Evolutionary conservation across 345 rosid species (phyloP), one percentile per base, ranked within the genome.

Genomic region (Eucalyptus camaldulensis): DNA sequence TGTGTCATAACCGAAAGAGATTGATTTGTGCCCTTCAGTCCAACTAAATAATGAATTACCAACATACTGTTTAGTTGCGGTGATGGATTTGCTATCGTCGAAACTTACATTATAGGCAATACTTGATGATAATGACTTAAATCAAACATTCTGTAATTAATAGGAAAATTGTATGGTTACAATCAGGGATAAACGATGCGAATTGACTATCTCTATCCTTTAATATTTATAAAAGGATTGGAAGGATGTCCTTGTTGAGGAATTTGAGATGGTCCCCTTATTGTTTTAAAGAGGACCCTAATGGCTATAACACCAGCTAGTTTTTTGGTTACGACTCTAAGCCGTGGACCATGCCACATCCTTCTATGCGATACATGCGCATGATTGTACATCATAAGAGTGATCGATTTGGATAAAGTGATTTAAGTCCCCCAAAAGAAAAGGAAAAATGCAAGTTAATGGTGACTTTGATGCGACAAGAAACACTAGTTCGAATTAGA

Each of bases 141-240:
- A 8, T 33, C 37, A 10, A 31, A 31, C 40, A 31, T 31, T 29
- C 1, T 13, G 2, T 29, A 14, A 31, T 9, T 1, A 15, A 67
- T 17, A 2, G 17, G 4, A 31, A 67, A 67, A n/a, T 67, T 33
- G 1, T 33, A 17, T 0, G 10, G 43, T 15, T 16, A 33, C 80
- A 3, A 4, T 37, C 0, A 19, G 2, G 81, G 24, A 33, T 17
- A 19, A 69, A 17, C 1, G 1, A 9, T 69, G 6, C 4, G 4
- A 69, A 69, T 33, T 0, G 7, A 15, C 7, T 3, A 1, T 33
- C 80, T 17, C 44, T 0, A 5, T 25, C 81, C 4, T 69, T 69
- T 8, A 1, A 69, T 69, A 17, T 21, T 33, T 33, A 8, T 8
- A 5, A 69, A 33, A 33, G 25, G 22, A 69, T 10, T 33, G 13